These are phyloP conservation scores for Suillus lakei DNA, from an alignment of 768 basidiomycete genomes.

Conservation along the genomic window DNA sequence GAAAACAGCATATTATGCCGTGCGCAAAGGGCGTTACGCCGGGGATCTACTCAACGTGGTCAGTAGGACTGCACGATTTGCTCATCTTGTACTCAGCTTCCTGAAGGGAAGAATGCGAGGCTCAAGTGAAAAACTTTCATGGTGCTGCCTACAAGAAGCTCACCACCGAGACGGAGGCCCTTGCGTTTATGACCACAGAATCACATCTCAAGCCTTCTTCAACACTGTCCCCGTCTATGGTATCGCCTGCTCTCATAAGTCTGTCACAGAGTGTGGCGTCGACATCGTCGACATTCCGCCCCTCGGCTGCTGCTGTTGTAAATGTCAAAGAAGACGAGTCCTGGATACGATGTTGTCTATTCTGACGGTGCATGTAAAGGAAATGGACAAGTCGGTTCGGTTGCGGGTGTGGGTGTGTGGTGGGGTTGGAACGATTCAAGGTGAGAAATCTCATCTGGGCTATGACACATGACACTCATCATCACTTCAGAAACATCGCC, in stretches of 20 bases:
- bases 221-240: conserved; percentile 33
- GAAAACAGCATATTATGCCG: conserved; percentile 72
- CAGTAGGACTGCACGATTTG: conserved; percentile 19
- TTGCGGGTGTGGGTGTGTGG: conserved; percentile 90
- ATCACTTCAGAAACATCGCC: conserved; percentile 66
- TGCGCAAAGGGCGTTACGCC: conserved; percentile 62
- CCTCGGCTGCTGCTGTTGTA: conserved; percentile 11
- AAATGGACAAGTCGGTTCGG: conserved; percentile 70
- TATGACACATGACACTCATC: background rate
- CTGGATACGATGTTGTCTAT: conserved; percentile 62
- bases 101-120: conserved; percentile 71
- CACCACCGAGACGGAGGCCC: conserved; percentile 55
- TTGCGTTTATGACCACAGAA: conserved; percentile 52
- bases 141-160: conserved; percentile 76
- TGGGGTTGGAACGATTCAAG: conserved; percentile 75
- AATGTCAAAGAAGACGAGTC: conserved; percentile 26
- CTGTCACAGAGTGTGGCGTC: background rate
- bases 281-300: background rate
- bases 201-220: conserved; percentile 18
- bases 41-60: conserved; percentile 80
- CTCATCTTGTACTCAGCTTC: background rate
- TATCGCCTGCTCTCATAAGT: conserved; percentile 10
- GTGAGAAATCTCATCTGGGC: conserved; percentile 36
- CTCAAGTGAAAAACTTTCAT: conserved; percentile 67
- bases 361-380: conserved; percentile 87